Conservation (phyloP, 1,284 basidiomycete genomes). For the Naganishia sp. region DNA sequence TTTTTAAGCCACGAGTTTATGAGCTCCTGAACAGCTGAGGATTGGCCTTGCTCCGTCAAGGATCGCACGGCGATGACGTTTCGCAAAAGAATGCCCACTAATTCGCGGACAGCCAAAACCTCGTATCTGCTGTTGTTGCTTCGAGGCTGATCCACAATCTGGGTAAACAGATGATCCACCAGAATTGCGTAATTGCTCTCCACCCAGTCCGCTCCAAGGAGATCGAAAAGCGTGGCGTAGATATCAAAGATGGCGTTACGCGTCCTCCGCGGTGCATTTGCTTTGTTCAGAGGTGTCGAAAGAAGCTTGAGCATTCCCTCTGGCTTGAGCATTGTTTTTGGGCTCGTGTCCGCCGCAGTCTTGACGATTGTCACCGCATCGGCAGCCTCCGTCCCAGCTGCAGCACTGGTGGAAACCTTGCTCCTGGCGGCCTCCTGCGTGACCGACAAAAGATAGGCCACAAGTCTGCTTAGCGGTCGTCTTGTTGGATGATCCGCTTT, state of each 20-base stretch:
- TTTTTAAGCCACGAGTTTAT: conserved; percentile 77
- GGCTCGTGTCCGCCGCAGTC: conserved; percentile 61
- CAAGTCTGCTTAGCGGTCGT: conserved; percentile 72
- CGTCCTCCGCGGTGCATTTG: conserved; percentile 66
- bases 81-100: conserved; percentile 74
- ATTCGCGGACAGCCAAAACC: conserved; percentile 67
- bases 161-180: conserved; percentile 73
- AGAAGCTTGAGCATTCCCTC: conserved; percentile 80
- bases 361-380: conserved; percentile 57
- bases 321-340: conserved; percentile 72
- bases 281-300: conserved; percentile 71
- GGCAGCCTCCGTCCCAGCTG: conserved; percentile 60
- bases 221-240: conserved; percentile 74
- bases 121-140: conserved; percentile 69
- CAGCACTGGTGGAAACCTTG: conserved; percentile 59
- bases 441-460: conserved; percentile 78
- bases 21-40: conserved; percentile 83
- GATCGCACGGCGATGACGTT: conserved; percentile 85
- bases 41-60: conserved; percentile 89
- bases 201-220: conserved; percentile 75
- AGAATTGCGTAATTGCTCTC: conserved; percentile 81
- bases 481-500: conserved; percentile 80
- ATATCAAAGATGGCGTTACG: conserved; percentile 86
- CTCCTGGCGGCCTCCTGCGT: conserved; percentile 68
- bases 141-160: conserved; percentile 66